Conservation (phyloP, 129 eudicot genomes). For the Apium graveolens region DNA sequence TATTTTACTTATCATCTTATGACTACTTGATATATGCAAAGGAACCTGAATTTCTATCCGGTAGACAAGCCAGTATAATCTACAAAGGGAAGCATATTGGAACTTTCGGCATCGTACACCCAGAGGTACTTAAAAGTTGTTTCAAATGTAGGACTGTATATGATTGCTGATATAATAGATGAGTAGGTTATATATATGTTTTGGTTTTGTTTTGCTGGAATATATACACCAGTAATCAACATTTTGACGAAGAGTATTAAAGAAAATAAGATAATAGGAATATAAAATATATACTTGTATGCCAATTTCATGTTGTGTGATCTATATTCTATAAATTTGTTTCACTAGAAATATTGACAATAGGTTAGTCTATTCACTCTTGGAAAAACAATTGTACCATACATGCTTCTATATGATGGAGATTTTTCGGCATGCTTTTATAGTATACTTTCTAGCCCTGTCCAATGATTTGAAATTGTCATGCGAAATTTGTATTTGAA, state of each 20-base stretch:
- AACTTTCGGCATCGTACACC: slow-evolving; percentile 87
- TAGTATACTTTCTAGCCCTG: background rate
- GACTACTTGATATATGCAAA: slow-evolving; percentile 17
- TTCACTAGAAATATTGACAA: background rate
- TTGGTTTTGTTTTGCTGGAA: background rate
- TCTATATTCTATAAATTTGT: background rate
- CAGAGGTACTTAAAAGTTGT: slow-evolving; percentile 50
- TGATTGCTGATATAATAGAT: background rate
- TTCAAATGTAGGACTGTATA: background rate
- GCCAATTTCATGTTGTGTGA: background rate
- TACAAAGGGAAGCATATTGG: slow-evolving; percentile 79
- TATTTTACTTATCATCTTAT: background rate
- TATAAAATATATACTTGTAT: background rate
- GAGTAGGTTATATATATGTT: background rate
- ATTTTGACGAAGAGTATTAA: background rate
- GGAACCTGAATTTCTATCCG: slow-evolving; percentile 87
- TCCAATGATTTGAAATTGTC: background rate
- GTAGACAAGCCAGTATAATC: slow-evolving; percentile 86
- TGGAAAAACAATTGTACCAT: background rate
- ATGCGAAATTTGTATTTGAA: background rate
- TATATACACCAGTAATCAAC: background rate
- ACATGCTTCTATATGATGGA: background rate
- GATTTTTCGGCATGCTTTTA: background rate
- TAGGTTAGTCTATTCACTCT: background rate
- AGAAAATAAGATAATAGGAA: background rate